A percentile compares a stretch with the other conserved stretches of the same genome.
These are phyloP conservation scores for Ustilago hordei DNA, from an alignment of 1,284 basidiomycete genomes.

Conservation along the genomic window DNA sequence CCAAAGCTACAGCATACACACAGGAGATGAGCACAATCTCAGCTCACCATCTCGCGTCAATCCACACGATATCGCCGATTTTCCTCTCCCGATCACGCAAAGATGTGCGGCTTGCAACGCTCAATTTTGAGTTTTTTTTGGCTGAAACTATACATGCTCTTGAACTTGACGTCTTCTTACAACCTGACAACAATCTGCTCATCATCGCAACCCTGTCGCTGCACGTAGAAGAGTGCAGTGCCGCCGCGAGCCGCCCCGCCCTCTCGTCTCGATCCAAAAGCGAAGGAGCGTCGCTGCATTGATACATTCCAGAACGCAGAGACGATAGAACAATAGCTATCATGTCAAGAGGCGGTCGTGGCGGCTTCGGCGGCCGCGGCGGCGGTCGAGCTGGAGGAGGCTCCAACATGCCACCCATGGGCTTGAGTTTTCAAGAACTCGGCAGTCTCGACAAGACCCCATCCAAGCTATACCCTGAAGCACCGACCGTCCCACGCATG, in stretches of 20 bases:
- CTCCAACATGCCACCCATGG: conserved; percentile 47
- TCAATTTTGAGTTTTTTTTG: conserved; percentile 14
- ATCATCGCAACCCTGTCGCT: not conserved
- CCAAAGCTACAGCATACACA: not conserved
- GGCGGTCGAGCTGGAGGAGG: conserved; percentile 42
- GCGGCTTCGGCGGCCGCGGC: conserved; percentile 46
- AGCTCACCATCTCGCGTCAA: not conserved
- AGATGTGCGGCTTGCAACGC: not conserved
- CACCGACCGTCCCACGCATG: conserved; percentile 35
- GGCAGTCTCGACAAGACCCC: conserved; percentile 54
- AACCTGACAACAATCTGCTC: not conserved
- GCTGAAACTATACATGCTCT: not conserved
- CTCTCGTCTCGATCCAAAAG: too few relatives aligned
- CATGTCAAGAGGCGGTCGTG: conserved; percentile 49
- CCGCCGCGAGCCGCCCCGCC: too few relatives aligned
- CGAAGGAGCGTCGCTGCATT: too few relatives aligned
- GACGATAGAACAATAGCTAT: not conserved
- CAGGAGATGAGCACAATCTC: not conserved
- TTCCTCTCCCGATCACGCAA: not conserved
- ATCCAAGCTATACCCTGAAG: conserved; percentile 53
- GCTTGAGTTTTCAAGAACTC: conserved; percentile 52
- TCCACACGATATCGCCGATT: conserved; percentile 1
- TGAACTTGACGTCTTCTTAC: not conserved
- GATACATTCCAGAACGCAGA: not conserved
- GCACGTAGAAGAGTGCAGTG: not conserved